Base-by-base conservation (phyloP, 768 basidiomycete species). In the Thelephora aurantiotincta region DNA sequence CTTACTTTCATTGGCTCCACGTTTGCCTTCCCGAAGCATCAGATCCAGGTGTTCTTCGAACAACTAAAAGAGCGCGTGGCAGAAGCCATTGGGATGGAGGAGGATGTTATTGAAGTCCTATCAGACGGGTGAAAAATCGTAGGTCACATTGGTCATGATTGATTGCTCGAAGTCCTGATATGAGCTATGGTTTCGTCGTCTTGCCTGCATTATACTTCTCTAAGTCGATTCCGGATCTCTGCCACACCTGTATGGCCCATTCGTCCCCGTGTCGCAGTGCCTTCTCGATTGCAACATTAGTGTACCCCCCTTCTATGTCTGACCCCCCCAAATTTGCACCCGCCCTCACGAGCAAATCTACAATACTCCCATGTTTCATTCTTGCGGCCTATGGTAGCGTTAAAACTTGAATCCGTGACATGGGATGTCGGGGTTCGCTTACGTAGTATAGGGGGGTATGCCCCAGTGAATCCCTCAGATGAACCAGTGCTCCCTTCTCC, bases 371-470 rank as follows among this genome's bases (percentile, higher is more conserved):
- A 54, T 84, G 74, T 1, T 80, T 72, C 58, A 84, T 80, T 19
- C 88, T 73, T 22, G 85, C 82, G 46, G 88, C 86, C 84, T 88
- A 51, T 12, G 11, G 18, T 22, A 47, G 14, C 20, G 23, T 35
- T 14, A 26, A 49, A 33, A 49, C 30, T 11, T 16, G 30, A 19
- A 14, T 26, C 22, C 35, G 11, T 19, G 20, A 11, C 22, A 43
- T 19, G 41, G 42, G 46, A 16, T 34, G 44, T 30, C 18, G 35
- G 14, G 43, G 38, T 36, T 13, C 26, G 61, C 77, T 55, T 52
- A 85, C 85, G 62, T 89, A 84, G 62, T 90, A 91, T 13, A 91
- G 66, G 2, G 86, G 74, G 12, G 89, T 90, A 56, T 91, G 88
- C 2, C 86, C 90, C 41, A 91, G 68, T 1, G 63, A 58, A 59